Base-by-base conservation (phyloP, 768 basidiomycete genomes). In the Sarcodon aspratus region DNA sequence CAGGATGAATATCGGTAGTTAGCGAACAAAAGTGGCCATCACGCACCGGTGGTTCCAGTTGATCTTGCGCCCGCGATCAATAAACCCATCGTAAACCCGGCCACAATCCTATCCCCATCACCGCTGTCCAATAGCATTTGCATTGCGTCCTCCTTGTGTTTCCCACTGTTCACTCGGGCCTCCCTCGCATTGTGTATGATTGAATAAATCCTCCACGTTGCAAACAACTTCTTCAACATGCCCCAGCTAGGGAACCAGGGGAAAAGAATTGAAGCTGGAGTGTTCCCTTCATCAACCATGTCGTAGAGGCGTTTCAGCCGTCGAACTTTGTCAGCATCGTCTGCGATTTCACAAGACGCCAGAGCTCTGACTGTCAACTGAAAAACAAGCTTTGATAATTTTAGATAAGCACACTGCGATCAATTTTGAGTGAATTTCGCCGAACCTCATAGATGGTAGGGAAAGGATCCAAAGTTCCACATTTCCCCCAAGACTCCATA, bases 81-180 rank as follows among this genome's bases (percentile, higher is more conserved):
- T 12, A 88, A 66, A 33, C 86, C 85, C 80, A 87, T 86, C 51
- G 85, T 82, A 62, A 89, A 87, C 51, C 85, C 85, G 38, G 87
- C 76, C 46, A 87, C 73, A 40, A 80, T 72, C 48, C 79, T 63
- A 53, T 71, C 75, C 53, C 86, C 83, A 58, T 87, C 85, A 12
- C 77, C 73, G 33, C 70, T 69, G 54, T 87, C 86, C 40, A 89
- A 62, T 44, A 88, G 73, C 71, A 85, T 76, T 55, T 89, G 85
- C 18, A 87, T 70, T 1, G 82, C 79, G 55, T 87, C 85, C 50
- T 82, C 72, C 49, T 69, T 70, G 36, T 72, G 64, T 33, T 75
- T 65, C 13, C 79, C 81, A 55, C 76, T 78, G 50, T 72, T 61
- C 59, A 78, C 61, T 49, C 85, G 70, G n/a, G 68, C 65, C 48